phyloP scores from a whole-genome alignment of 2,329 filamentous ascomycete genomes.

The Verticillium longisporum region DNA sequence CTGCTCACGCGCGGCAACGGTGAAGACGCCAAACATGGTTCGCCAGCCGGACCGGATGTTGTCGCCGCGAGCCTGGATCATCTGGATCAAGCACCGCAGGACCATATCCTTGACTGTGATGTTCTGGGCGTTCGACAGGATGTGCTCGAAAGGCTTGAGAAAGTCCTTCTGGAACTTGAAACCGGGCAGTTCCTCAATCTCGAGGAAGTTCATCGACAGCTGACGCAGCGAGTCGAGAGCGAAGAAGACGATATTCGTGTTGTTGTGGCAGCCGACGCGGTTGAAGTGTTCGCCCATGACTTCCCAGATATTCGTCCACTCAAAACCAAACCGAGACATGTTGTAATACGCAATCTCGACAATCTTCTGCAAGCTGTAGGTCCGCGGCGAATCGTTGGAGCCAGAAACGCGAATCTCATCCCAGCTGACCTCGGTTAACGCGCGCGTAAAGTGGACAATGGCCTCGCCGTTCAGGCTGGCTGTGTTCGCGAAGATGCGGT shows the following conservation, averaged over 20 bases:
- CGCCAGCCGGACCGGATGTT: slow-evolving; percentile 98
- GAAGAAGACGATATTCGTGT: slow-evolving; percentile 96
- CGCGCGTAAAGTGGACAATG: slow-evolving; percentile 90
- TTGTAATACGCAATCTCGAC: slow-evolving; percentile 99
- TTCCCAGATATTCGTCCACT: slow-evolving; percentile 97
- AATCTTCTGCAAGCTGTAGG: slow-evolving; percentile 95
- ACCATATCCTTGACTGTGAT: slow-evolving; percentile 97
- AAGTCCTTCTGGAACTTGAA: slow-evolving; percentile 99
- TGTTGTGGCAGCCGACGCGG: slow-evolving; percentile 90
- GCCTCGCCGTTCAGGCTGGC: slow-evolving; percentile 88
- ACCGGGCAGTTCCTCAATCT: slow-evolving; percentile 92
- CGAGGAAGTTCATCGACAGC: slow-evolving; percentile 97
- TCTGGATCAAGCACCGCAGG: slow-evolving; percentile 90
- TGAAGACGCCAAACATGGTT: slow-evolving; percentile 99
- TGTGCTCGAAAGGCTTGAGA: slow-evolving; percentile 94
- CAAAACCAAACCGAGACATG: slow-evolving; percentile 96
- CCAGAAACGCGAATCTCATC: slow-evolving; percentile 98
- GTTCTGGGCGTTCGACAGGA: slow-evolving; percentile 87
- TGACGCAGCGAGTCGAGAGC: slow-evolving; percentile 92
- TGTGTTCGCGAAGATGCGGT: slow-evolving; percentile 94
- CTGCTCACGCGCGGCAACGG: slow-evolving; percentile 85
- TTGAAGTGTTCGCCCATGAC: slow-evolving; percentile 99
- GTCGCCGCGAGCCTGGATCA: slow-evolving; percentile 95
- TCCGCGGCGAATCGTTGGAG: slow-evolving; percentile 89
- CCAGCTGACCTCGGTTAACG: slow-evolving; percentile 94